Percentiles rank a stretch among this genome's conserved stretches.
Evolutionary conservation across 2,329 filamentous ascomycete genomes (phyloP).

Genomic region (Grosmannia serpens): DNA sequence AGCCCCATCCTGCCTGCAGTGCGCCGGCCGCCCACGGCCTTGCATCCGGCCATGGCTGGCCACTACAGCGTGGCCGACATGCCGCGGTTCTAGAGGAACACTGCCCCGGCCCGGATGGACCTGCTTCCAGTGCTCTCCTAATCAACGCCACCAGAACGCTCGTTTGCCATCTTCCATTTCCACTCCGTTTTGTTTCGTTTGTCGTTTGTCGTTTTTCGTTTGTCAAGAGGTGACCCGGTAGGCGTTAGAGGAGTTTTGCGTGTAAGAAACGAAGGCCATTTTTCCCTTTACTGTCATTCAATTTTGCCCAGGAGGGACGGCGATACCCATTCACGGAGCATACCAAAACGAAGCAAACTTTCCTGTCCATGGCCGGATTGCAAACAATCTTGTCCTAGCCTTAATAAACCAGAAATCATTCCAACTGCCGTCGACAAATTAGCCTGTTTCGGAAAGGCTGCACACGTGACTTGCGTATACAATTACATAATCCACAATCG

Average conservation of each 20-base stretch:
- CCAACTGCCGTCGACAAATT: not conserved
- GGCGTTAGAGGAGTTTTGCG: not conserved
- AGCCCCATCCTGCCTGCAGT: slow-evolving; percentile 46
- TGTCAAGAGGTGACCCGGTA: not conserved
- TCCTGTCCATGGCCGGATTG: not conserved
- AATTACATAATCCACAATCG: not conserved
- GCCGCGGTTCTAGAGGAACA: slow-evolving; percentile 29
- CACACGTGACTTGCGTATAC: not conserved
- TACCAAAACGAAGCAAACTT: not conserved
- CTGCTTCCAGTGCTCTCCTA: not conserved
- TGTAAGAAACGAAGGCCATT: not conserved
- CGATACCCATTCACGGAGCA: not conserved
- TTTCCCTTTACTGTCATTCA: not conserved
- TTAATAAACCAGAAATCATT: not conserved
- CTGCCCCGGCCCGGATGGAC: no score
- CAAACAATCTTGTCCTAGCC: not conserved
- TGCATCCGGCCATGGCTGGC: slow-evolving; percentile 40
- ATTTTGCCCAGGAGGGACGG: not conserved
- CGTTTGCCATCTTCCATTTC: no score
- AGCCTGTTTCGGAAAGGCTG: not conserved
- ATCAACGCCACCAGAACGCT: no score
- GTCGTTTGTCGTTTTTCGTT: not conserved
- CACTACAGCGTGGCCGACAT: slow-evolving; percentile 29
- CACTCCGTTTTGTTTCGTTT: not conserved
- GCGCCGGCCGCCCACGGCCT: slow-evolving; percentile 42